Evolutionary conservation across 2,329 filamentous ascomycete species (phyloP), one percentile per base, ranked within the genome.

Genomic region (Cadophora gregata): DNA sequence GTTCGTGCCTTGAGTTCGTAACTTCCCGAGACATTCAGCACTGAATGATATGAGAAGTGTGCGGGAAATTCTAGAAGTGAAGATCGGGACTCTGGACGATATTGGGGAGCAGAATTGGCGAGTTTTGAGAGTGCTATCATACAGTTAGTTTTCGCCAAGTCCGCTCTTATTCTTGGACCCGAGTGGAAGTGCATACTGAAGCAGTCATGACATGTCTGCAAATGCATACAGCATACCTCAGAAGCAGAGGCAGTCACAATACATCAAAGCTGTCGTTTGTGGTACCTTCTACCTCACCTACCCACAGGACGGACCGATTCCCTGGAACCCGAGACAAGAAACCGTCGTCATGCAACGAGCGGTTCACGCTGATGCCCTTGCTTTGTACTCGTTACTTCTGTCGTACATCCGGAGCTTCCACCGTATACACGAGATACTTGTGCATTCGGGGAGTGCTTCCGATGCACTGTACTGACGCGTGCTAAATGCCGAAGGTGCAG

Each of bases 281-380:
- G 53, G 2, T 6, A 58, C 53, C 3, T 36, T 1, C 21, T 12
- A n/a, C 4, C 31, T 58, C n/a, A n/a, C 36, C 10, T n/a, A 25
- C 21, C 25, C n/a, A 58, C 53, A 58, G 53, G 53, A 58, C 33
- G 53, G 53, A 58, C 53, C 53, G 53, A 58, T 58, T 58, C 27
- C 33, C 53, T 58, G 53, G 53, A 58, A 25, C 53, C n/a, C 31
- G 53, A 42, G n/a, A 36, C 53, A 51, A n/a, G 10, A 29, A 51
- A 51, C 19, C 31, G 53, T 42, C 33, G 33, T 42, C 8, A 21
- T 42, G n/a, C 31, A 36, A 16, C 12, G 2, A 24, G 16, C 53
- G 8, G 10, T 25, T 42, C 8, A 21, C 27, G 33, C 9, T 25
- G 8, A 10, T 36, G 8, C 29, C 19, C 19, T 27, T 51, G 10